Base-by-base conservation (phyloP, 2,329 filamentous ascomycete species). In the Botrytis fabae region DNA sequence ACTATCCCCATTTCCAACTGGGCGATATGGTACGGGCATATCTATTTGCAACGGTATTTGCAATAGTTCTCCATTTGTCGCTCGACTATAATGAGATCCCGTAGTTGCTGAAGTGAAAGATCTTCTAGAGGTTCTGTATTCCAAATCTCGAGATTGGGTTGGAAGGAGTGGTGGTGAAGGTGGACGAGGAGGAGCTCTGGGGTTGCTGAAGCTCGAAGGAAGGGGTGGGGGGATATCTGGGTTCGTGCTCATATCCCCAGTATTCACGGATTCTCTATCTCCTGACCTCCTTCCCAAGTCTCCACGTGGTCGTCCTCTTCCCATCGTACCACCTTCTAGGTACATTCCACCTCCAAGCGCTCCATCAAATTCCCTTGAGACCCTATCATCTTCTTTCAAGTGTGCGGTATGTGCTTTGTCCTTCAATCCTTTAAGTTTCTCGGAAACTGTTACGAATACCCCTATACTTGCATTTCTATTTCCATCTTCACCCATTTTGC, bases 281-380 rank as follows among this genome's bases (percentile, higher is more conserved):
- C 9, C 28, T 22, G 48, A 42, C 3, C 5, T 20, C 20, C 38
- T n/a, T 16, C 48, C 35, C 0, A 38, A n/a, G 10, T 42, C 40
- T 12, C 28, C n/a, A 42, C 10, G 20, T 4, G n/a, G n/a, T 38
- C 12, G 10, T 25, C 12, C 65, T 28, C 48, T 57, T 1, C 65
- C 48, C 65, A 69, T 57, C 16, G 38, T 69, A 7, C 65, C 65
- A 18, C 65, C 35, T 28, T 69, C 65, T 1, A 69, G 28, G 25
- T 69, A 69, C 18, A 28, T 42, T 25, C 48, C 65, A 22, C 65
- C 65, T 7, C 65, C 65, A 22, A 69, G 65, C 48, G 48, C 48
- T 14, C 35, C 48, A 16, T 69, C 65, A 9, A 69, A 69, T 42
- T 69, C 65, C n/a, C 48, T 57, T 10, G 65, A 69, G 40, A 44